phyloP scores from a whole-genome alignment of 306 rosid genomes.

The Sicyos edulis region DNA sequence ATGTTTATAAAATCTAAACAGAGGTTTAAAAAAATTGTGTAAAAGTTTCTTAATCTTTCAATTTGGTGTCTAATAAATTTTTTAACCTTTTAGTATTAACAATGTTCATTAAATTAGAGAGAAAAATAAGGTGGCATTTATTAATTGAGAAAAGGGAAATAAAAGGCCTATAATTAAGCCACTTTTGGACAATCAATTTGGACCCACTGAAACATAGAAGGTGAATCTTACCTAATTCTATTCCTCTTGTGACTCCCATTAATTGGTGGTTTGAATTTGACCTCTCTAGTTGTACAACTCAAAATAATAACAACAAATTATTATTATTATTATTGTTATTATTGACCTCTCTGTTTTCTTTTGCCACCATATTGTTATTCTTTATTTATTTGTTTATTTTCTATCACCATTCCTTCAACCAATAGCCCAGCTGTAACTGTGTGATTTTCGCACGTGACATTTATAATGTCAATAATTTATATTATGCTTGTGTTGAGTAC shows the following conservation, averaged over 20 bases:
- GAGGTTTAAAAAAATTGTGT: too few species aligned
- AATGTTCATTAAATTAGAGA: neutral
- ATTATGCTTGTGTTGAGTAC: too few species aligned
- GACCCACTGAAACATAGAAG: conserved; percentile 9
- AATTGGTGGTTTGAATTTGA: conserved; percentile 4
- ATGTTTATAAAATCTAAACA: too few species aligned
- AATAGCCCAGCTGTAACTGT: neutral
- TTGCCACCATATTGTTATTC: neutral
- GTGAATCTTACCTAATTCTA: conserved; percentile 12
- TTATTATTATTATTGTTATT: too few species aligned
- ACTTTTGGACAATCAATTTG: neutral
- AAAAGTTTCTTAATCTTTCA: too few species aligned
- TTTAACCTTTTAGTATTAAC: too few species aligned
- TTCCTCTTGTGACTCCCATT: conserved; percentile 1
- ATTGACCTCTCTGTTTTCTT: neutral
- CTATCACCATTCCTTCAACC: neutral
- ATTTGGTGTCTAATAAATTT: too few species aligned
- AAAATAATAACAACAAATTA: too few species aligned
- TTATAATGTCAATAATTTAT: too few species aligned
- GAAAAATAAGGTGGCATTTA: neutral
- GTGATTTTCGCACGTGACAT: neutral
- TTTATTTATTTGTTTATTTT: neutral
- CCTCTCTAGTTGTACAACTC: neutral
- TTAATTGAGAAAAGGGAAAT: too few species aligned
- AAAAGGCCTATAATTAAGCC: neutral